Conservation (phyloP, 805 yeast genomes). For the Metschnikowia shivogae region DNA sequence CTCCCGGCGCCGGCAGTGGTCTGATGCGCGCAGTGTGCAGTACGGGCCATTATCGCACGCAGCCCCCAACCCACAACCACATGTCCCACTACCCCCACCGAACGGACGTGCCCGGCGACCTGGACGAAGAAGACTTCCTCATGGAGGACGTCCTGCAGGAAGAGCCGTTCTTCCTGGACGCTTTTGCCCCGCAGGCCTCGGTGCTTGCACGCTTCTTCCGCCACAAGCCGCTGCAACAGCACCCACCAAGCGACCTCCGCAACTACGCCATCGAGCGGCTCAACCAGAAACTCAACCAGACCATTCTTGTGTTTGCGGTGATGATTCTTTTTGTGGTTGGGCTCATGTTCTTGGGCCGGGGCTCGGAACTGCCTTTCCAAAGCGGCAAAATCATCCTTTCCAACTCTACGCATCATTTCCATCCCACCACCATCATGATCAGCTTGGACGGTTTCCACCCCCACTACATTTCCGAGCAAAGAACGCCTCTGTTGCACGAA, state of each 20-base stretch:
- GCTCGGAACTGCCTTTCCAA: not conserved
- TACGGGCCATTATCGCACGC: not conserved
- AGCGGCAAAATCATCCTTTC: conserved; percentile 23
- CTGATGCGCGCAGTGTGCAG: not conserved
- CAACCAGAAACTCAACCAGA: conserved; percentile 20
- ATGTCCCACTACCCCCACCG: conserved; percentile 25
- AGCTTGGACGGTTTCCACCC: conserved; percentile 93
- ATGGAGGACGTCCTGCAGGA: conserved; percentile 13
- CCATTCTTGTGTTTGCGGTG: conserved; percentile 13
- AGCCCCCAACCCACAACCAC: not conserved
- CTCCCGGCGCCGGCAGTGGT: too few relatives aligned
- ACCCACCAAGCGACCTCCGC: conserved; percentile 7
- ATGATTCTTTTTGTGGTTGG: conserved; percentile 10
- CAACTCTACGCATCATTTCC: conserved; percentile 66
- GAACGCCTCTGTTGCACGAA: conserved; percentile 69
- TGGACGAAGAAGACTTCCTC: conserved; percentile 43
- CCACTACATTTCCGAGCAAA: conserved; percentile 60
- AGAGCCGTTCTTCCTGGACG: conserved; percentile 16
- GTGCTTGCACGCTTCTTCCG: not conserved
- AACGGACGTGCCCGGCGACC: conserved; percentile 53
- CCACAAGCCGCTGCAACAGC: not conserved
- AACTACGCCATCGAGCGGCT: conserved; percentile 25
- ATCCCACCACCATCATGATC: conserved; percentile 76
- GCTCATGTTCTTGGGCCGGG: conserved; percentile 6
- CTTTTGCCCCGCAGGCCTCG: not conserved